A percentile compares a stretch with the other conserved stretches of the same genome.
Evolutionary conservation across 306 rosid genomes (phyloP).

Genomic region (Cucumis sativus): DNA sequence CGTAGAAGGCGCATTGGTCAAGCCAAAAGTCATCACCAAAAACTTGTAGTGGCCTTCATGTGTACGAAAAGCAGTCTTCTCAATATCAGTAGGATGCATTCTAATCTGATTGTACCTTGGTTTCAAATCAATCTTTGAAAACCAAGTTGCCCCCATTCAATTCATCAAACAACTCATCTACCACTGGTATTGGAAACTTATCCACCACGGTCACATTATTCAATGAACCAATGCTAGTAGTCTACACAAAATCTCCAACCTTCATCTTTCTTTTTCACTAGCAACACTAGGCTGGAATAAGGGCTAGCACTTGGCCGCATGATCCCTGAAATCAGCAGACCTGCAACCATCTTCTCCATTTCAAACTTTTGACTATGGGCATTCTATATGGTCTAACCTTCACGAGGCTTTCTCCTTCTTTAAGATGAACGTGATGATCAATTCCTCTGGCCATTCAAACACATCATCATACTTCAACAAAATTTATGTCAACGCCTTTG

Average conservation of each 20-base stretch:
- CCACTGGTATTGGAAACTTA: no score
- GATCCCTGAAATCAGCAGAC: neutral
- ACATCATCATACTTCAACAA: no score
- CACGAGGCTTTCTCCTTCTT: accelerated
- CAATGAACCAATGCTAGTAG: no score
- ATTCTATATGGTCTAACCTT: neutral
- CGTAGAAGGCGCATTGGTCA: neutral
- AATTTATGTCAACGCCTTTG: no score
- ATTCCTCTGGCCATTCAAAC: neutral
- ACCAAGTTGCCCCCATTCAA: neutral
- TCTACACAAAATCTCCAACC: neutral
- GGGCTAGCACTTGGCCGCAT: neutral
- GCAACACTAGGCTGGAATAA: neutral
- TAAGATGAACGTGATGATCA: neutral
- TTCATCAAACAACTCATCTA: neutral
- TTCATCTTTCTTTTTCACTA: neutral
- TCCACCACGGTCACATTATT: no score
- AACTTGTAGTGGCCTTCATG: neutral
- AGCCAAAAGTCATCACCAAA: neutral
- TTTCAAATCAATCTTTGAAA: neutral
- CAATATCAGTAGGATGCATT: accelerated
- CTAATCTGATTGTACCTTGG: neutral
- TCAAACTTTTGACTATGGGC: neutral
- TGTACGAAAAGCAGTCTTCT: neutral
- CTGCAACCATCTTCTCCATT: neutral